Base-by-base conservation (phyloP, 2,329 filamentous ascomycete genomes). In the Didymosphaeria variabile region DNA sequence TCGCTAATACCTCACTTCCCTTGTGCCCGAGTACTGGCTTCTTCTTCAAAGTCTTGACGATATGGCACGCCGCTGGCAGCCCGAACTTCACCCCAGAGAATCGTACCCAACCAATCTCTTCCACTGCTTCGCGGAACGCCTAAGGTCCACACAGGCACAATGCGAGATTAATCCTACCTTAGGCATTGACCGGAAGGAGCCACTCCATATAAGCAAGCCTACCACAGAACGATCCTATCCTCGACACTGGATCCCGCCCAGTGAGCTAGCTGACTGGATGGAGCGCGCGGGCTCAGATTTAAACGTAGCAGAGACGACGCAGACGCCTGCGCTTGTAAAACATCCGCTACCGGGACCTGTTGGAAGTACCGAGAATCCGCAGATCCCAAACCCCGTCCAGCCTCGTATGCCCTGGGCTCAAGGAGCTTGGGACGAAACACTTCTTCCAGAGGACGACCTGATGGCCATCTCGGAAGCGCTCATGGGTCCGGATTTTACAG, bases 401-500 rank as follows among this genome's bases (percentile, higher is more conserved):
- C 15, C 38, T 17, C 8, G 38, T 15, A 42, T 42, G 15, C 12
- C 38, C 12, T 42, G 38, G 38, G 6, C 12, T 42, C 38, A 5
- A 19, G 5, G 12, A 5, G 38, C 38, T 19, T 5, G 10, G 17
- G 21, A 34, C 13, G 57, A 42, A 10, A 13, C 8, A 42, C 10
- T 19, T 12, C 21, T 50, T 4, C 31, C 42, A 5, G 21, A 60
- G 17, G 54, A 53, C 29, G 34, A 45, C 26, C 15, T 60, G 19
- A 17, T 54, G 5, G 49, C 26, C 12, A 54, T 61, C 6, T 57
- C 59, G 2, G 46, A 58, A 32, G 32, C 47, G 15, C 26, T 61
- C 17, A 53, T 61, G 34, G 59, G 45, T 9, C 49, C 36, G 17
- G 47, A 61, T 44, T 61, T 61, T 40, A 54, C 42, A 5, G 31